These are phyloP conservation scores for Colletotrichum sublineola DNA, from an alignment of 2,329 filamentous ascomycete genomes.

Conservation along the genomic window DNA sequence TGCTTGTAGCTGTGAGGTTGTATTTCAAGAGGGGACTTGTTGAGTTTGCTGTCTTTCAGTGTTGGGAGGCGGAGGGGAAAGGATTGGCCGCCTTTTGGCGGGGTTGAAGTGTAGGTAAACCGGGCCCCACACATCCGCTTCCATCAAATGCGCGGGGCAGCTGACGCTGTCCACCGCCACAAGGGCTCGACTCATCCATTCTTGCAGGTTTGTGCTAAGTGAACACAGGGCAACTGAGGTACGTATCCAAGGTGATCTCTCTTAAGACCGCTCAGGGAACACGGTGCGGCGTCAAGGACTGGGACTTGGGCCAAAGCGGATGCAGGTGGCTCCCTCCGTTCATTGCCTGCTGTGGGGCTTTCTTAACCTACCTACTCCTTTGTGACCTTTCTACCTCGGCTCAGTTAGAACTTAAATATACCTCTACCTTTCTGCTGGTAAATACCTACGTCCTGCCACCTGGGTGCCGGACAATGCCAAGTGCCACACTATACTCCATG, in stretches of 20 bases:
- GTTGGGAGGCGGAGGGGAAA: slow-evolving; percentile 35
- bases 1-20: slow-evolving; percentile 16
- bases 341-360: slow-evolving; percentile 15
- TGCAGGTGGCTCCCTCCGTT: slow-evolving; percentile 7
- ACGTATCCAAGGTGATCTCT: too few relatives aligned
- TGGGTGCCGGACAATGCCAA: not conserved
- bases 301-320: slow-evolving; percentile 4
- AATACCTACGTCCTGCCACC: not conserved
- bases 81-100: slow-evolving; percentile 38
- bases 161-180: slow-evolving; percentile 42
- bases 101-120: slow-evolving; percentile 30
- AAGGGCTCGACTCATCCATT: not conserved
- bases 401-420: not conserved
- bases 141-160: slow-evolving; percentile 42
- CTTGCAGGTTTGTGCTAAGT: not conserved
- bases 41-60: slow-evolving; percentile 32
- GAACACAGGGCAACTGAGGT: too few relatives aligned
- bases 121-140: slow-evolving; percentile 35
- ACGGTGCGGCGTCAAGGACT: slow-evolving; percentile 3
- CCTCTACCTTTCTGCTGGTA: not conserved
- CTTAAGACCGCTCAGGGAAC: too few relatives aligned
- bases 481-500: not conserved
- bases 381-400: slow-evolving; percentile 19
- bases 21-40: slow-evolving; percentile 26
- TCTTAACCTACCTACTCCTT: not conserved